Evolutionary conservation across 371 early-diverging fungal genomes (phyloP), one percentile per base, ranked within the genome.

Genomic region (Actinomucor elegans): DNA sequence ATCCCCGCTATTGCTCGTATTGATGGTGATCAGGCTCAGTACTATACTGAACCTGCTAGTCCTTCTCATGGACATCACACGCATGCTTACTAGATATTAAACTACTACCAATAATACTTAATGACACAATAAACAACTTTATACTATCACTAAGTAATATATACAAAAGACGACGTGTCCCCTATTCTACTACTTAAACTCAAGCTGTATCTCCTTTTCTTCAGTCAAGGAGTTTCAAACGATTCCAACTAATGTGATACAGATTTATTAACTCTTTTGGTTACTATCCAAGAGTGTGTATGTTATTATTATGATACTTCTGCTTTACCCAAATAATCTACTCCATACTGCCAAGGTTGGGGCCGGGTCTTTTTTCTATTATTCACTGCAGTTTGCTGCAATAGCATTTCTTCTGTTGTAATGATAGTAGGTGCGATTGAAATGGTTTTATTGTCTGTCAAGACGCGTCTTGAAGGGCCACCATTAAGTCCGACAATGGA

Each of bases 1-100:
- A 41, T 63, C 18, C 64, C 68, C 11, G 35, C 60, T 28, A 52
- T 68, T 34, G 55, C 52, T 41, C 64, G 60, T 41, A 48, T 59
- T 32, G 64, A 68, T 41, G 57, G 54, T n/a, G 54, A 52, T 45
- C 52, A 60, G 15, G 38, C 51, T 29, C 46, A 41, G 3, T 55
- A 55, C 15, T 56, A 41, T 43, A 11, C 5, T 38, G 62, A 50
- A 17, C 42, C 56, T 35, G n/a, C 23, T 15, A 52, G 47, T 31
- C 48, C 43, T 11, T 27, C 43, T n/a, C 9, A 31, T 11, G 26
- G 33, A 14, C 36, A 47, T 41, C 62, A 62, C 36, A 57, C 56
- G 7, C 62, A 62, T 32, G 62, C 62, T 46, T 64, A 58, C 50
- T 64, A 54, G 47, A 55, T 28, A 31, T 18, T 23, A 40, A 21